Evolutionary conservation across 2,329 filamentous ascomycete species (phyloP).

Genomic region (Laburnicola sp.): DNA sequence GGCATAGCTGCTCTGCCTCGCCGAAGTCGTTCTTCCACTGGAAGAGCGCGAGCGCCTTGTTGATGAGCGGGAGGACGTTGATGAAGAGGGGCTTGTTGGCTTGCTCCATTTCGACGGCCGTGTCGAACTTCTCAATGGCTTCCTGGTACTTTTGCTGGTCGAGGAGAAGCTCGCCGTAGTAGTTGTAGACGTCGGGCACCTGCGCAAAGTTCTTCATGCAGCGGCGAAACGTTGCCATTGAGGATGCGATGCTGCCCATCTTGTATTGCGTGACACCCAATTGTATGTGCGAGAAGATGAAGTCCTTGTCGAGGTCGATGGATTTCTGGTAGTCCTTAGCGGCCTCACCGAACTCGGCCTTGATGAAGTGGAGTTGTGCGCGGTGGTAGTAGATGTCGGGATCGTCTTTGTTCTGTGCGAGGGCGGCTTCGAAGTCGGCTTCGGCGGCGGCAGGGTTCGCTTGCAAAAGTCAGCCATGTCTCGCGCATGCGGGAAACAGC

Average conservation of each 20-base stretch:
- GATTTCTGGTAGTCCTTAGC: constrained; percentile 99
- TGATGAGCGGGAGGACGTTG: constrained; percentile 96
- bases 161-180: constrained; percentile 94
- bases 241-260: constrained; percentile 96
- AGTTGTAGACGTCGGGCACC: constrained; percentile 98
- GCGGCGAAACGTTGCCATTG: constrained; percentile 96
- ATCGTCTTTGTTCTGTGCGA: constrained; percentile 81
- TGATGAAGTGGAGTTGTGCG: constrained; percentile 97
- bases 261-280: constrained; percentile 99
- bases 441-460: constrained; percentile 84
- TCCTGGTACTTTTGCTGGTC: constrained; percentile 96
- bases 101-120: constrained; percentile 98
- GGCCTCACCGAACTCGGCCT: constrained; percentile 87
- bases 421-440: constrained; percentile 82
- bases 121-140: constrained; percentile 97
- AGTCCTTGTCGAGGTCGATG: constrained; percentile 91
- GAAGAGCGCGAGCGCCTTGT: constrained; percentile 96
- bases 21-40: constrained; percentile 97
- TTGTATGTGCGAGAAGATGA: constrained; percentile 99
- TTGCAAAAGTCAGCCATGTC: constrained; percentile 35
- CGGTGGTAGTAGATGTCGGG: constrained; percentile 99
- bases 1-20: constrained; percentile 93
- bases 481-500: neutral
- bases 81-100: constrained; percentile 90
- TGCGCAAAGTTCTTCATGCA: constrained; percentile 99